Percentiles rank a stretch among this genome's conserved stretches.
Conservation (phyloP, 768 basidiomycete genomes). For the Phaeolepiota aurea region DNA sequence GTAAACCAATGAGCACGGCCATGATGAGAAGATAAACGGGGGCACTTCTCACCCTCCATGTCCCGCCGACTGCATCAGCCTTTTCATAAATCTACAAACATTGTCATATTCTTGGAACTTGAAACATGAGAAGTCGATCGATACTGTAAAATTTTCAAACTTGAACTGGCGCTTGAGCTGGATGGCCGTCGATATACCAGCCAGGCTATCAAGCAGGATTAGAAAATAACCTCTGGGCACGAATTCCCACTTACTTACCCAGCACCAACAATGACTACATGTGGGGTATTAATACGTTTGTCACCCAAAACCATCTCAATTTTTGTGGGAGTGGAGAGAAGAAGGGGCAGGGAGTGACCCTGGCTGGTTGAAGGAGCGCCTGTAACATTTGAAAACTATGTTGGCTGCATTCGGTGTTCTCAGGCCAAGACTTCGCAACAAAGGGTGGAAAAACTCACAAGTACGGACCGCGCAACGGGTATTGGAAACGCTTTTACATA, state of each 20-base stretch:
- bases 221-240: background rate
- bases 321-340: no score
- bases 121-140: conserved; percentile 4
- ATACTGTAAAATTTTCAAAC: conserved; percentile 41
- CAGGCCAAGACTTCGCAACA: no score
- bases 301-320: no score
- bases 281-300: conserved; percentile 19
- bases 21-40: conserved; percentile 6
- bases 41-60: conserved; percentile 52
- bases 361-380: no score
- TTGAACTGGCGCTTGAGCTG: conserved; percentile 32
- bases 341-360: no score
- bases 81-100: conserved; percentile 42
- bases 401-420: no score
- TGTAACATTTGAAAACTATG: no score
- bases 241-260: conserved; percentile 24
- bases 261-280: conserved; percentile 41
- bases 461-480: no score
- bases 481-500: no score
- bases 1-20: background rate
- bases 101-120: background rate
- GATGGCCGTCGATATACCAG: conserved; percentile 41
- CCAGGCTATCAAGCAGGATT: conserved; percentile 18
- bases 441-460: no score
- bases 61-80: conserved; percentile 39